These are phyloP conservation scores for Chamaenerion angustifolium DNA, from an alignment of 345 rosid species.

Conservation along the genomic window DNA sequence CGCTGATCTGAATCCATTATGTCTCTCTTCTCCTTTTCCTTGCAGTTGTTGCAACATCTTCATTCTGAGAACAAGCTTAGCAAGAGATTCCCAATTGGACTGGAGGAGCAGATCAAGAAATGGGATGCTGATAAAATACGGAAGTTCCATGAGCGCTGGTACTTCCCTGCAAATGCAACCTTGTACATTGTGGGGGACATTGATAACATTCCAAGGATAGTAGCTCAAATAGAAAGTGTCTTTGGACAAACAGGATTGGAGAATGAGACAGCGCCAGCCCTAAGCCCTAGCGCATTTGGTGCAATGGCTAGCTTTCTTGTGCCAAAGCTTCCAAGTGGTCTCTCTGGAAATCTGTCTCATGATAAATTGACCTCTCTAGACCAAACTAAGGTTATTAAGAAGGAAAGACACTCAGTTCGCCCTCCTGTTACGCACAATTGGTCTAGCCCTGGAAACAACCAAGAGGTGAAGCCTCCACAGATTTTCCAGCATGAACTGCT, in stretches of 20 bases:
- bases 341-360: conserved; percentile 59
- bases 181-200: conserved; percentile 93
- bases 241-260: conserved; percentile 61
- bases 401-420: conserved; percentile 77
- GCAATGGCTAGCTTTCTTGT: conserved; percentile 99
- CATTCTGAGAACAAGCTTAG: conserved; percentile 99
- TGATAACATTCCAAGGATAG: conserved; percentile 50
- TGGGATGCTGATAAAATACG: conserved; percentile 99
- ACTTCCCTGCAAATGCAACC: conserved; percentile 96
- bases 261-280: conserved; percentile 34
- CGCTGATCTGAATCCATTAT: not conserved
- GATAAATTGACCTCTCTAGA: conserved; percentile 47
- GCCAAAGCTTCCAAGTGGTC: conserved; percentile 82
- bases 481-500: conserved; percentile 99
- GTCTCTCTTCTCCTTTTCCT: conserved; percentile 4
- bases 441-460: conserved; percentile 71
- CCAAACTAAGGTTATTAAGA: conserved; percentile 51
- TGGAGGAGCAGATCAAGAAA: conserved; percentile 95
- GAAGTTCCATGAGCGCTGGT: conserved; percentile 99
- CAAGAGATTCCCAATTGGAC: conserved; percentile 93
- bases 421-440: conserved; percentile 94
- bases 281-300: conserved; percentile 74
- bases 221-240: conserved; percentile 72
- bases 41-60: conserved; percentile 80
- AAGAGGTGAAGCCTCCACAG: conserved; percentile 59